phyloP scores from a whole-genome alignment of 2,329 filamentous ascomycete genomes.

The Stemphylium lycopersici region DNA sequence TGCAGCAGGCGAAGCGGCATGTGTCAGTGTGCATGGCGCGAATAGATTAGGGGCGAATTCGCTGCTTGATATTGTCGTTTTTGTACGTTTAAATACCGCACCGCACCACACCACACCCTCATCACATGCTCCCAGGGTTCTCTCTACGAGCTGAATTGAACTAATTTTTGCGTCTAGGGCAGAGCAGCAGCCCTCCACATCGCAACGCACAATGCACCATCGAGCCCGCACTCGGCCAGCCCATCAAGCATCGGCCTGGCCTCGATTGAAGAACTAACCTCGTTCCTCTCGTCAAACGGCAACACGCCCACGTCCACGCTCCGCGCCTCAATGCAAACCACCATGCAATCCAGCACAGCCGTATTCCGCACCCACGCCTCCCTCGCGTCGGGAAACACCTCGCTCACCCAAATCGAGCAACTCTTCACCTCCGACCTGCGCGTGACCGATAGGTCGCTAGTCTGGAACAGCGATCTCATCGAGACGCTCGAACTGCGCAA shows the following conservation, averaged over 20 bases:
- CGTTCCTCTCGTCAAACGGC: constrained; percentile 47
- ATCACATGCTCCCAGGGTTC: no score
- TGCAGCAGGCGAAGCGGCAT: constrained; percentile 57
- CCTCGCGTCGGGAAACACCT: constrained; percentile 46
- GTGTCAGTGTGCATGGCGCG: constrained; percentile 57
- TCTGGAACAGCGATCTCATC: constrained; percentile 59
- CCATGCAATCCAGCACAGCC: constrained; percentile 45
- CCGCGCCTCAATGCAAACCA: constrained; percentile 47
- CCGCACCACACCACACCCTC: no score
- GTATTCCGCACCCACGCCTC: constrained; percentile 54
- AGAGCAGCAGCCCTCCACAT: constrained; percentile 54
- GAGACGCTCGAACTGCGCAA: constrained; percentile 57
- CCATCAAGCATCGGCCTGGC: constrained; percentile 45
- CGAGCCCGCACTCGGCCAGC: constrained; percentile 42
- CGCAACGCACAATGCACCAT: constrained; percentile 48
- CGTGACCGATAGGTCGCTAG: constrained; percentile 52
- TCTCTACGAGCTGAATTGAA: no score
- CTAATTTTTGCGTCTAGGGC: constrained; percentile 34
- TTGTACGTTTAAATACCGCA: no score
- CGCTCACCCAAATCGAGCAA: constrained; percentile 42
- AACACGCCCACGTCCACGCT: constrained; percentile 47
- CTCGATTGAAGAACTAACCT: constrained; percentile 46
- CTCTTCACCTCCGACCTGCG: constrained; percentile 46
- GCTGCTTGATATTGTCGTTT: constrained; percentile 58
- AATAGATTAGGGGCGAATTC: constrained; percentile 58